Percentiles rank a stretch among this genome's conserved stretches.
Evolutionary conservation across 2,329 filamentous ascomycete species (phyloP).

Genomic region (Lachnellula occidentalis): DNA sequence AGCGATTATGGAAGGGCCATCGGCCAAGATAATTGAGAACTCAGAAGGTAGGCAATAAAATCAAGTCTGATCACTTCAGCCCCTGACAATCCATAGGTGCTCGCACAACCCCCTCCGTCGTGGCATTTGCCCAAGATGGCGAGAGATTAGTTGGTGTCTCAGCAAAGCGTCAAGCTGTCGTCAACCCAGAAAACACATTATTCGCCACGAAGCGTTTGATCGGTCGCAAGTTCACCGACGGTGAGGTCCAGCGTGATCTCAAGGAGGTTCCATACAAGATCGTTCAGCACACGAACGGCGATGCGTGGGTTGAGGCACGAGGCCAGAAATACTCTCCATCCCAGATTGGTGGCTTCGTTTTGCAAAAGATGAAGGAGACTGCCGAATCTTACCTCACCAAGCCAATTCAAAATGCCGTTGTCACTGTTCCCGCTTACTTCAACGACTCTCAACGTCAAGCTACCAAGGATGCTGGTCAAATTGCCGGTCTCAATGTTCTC

Average conservation of each 20-base stretch:
- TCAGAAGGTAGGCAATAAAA: constrained; percentile 64
- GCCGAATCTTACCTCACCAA: constrained; percentile 90
- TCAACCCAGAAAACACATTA: constrained; percentile 97
- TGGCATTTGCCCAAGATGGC: constrained; percentile 91
- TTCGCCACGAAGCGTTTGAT: constrained; percentile 99
- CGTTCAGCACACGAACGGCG: constrained; percentile 91
- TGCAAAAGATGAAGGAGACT: constrained; percentile 99
- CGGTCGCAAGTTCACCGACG: constrained; percentile 91
- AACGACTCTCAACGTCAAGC: constrained; percentile 97
- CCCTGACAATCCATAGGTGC: constrained; percentile 51
- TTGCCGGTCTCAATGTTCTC: constrained; percentile 90
- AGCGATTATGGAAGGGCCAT: constrained; percentile 95
- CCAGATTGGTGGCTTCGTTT: constrained; percentile 94
- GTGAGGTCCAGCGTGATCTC: constrained; percentile 92
- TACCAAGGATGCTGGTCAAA: constrained; percentile 97
- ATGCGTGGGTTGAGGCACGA: constrained; percentile 91
- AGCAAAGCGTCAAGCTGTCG: constrained; percentile 95
- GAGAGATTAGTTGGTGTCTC: constrained; percentile 96
- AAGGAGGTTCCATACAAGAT: constrained; percentile 99
- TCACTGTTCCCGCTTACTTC: constrained; percentile 97
- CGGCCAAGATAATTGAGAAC: constrained; percentile 95
- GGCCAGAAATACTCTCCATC: constrained; percentile 95
- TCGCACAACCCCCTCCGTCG: constrained; percentile 87
- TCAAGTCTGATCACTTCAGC: not conserved
- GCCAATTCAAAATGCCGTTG: constrained; percentile 89